Percentiles rank a stretch among this genome's conserved stretches.
Conservation (phyloP, 495 filamentous ascomycete species). For the Podospora australis region DNA sequence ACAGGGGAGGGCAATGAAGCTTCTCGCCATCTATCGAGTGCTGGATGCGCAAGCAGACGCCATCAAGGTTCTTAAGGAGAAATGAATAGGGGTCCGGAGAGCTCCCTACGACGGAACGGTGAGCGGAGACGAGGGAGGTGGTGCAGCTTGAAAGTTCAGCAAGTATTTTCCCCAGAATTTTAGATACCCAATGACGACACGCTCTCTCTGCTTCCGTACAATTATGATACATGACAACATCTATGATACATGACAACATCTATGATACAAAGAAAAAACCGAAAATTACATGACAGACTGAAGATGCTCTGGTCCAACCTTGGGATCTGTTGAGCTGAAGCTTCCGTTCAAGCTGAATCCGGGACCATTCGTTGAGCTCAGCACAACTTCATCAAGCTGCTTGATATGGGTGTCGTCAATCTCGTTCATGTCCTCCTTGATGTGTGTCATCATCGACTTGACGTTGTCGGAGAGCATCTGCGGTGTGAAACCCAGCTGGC, state of each 20-base stretch:
- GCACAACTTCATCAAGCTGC: slow-evolving; percentile 85
- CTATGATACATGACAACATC: slow-evolving; percentile 41
- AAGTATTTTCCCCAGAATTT: no score
- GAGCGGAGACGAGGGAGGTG: no score
- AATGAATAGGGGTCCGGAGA: no score
- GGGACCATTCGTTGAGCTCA: slow-evolving; percentile 79
- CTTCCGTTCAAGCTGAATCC: slow-evolving; percentile 81
- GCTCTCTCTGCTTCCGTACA: slow-evolving; percentile 13
- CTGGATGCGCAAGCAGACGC: slow-evolving; percentile 71
- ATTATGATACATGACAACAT: slow-evolving; percentile 42
- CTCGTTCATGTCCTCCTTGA: slow-evolving; percentile 69
- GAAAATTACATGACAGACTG: slow-evolving; percentile 40
- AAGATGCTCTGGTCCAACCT: slow-evolving; percentile 46
- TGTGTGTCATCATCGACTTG: slow-evolving; percentile 61
- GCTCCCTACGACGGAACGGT: no score
- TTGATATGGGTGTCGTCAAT: slow-evolving; percentile 70
- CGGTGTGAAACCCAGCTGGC: slow-evolving; percentile 84
- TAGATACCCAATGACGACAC: slow-evolving; percentile 28
- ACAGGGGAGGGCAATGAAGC: slow-evolving; percentile 54
- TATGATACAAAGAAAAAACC: slow-evolving; percentile 29
- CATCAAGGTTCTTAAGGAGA: slow-evolving; percentile 59
- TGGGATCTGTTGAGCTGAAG: slow-evolving; percentile 56
- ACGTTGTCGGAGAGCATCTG: slow-evolving; percentile 81
- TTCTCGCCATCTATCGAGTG: slow-evolving; percentile 70
- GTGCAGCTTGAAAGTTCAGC: no score